These are phyloP conservation scores for Auricularia auricula-judae DNA, from an alignment of 768 basidiomycete species.

Conservation along the genomic window DNA sequence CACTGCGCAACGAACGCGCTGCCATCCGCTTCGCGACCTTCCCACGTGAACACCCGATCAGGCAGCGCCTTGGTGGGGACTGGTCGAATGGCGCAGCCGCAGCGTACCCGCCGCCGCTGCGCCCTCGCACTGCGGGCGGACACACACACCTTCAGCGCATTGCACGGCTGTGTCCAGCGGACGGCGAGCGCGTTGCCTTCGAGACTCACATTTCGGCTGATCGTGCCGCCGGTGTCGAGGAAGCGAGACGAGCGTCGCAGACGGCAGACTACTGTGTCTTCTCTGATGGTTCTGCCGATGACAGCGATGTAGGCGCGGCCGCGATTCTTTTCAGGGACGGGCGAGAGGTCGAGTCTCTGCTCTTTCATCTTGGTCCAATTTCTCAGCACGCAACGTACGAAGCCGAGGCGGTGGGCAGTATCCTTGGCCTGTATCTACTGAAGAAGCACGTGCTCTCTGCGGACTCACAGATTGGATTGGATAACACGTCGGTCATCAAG, in stretches of 20 bases:
- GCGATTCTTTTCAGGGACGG: conserved; percentile 4
- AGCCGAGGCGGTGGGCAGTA: background rate
- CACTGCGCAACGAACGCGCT: no score
- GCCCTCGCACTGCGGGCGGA: no score
- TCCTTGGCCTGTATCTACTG: conserved; percentile 3
- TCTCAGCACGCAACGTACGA: conserved; percentile 1
- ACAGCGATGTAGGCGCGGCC: conserved; percentile 8
- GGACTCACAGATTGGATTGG: background rate
- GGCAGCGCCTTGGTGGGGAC: no score
- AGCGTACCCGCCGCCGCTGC: no score
- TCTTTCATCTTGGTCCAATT: conserved; percentile 1
- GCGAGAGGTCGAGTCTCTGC: background rate
- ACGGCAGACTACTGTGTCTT: background rate
- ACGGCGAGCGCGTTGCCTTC: no score
- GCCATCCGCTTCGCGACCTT: no score
- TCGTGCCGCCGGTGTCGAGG: no score
- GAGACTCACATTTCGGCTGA: no score
- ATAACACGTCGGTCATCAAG: conserved; percentile 11
- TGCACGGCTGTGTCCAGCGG: no score
- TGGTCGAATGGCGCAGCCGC: no score
- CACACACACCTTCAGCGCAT: no score
- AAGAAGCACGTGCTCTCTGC: background rate
- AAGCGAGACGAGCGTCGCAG: background rate
- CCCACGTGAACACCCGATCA: no score
- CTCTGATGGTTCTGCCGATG: conserved; percentile 3